Conservation (phyloP, 371 early-diverging fungal genomes). For the Mucor lusitanicus region DNA sequence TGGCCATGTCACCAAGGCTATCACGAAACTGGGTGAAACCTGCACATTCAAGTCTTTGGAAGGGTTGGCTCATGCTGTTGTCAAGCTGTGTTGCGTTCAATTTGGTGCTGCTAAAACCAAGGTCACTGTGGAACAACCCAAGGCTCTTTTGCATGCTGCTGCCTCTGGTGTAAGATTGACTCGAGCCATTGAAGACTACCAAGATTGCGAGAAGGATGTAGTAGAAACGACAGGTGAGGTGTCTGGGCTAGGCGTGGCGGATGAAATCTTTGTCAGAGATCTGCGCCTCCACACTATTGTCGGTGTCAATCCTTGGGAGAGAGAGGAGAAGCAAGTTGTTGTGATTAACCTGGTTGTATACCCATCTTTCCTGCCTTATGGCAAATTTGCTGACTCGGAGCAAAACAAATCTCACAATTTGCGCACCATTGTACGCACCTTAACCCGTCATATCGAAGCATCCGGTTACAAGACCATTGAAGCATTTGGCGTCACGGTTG, state of each 20-base stretch:
- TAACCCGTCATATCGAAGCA: conserved; percentile 69
- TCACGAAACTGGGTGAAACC: conserved; percentile 76
- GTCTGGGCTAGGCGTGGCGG: conserved; percentile 42
- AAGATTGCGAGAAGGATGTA: conserved; percentile 6
- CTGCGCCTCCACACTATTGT: conserved; percentile 84
- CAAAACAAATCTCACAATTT: conserved; percentile 71
- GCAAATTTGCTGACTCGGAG: conserved; percentile 54
- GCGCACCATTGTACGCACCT: conserved; percentile 81
- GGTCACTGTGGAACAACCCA: conserved; percentile 84
- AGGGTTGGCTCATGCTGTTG: conserved; percentile 72
- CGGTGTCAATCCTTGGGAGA: conserved; percentile 96
- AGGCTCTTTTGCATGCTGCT: conserved; percentile 89
- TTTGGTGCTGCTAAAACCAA: conserved; percentile 67
- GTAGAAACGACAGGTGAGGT: conserved; percentile 42
- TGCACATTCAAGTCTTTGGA: conserved; percentile 72
- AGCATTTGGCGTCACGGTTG: conserved; percentile 76
- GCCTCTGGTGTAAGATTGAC: conserved; percentile 87
- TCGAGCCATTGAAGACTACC: conserved; percentile 60
- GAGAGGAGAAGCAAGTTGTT: conserved; percentile 92
- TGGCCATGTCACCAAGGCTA: conserved; percentile 75
- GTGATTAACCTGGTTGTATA: conserved; percentile 78
- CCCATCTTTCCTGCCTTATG: conserved; percentile 50
- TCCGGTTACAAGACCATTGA: conserved; percentile 85
- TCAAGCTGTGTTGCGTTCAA: conserved; percentile 57
- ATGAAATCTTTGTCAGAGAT: conserved; percentile 78